A percentile compares a stretch with the other conserved stretches of the same genome.
Conservation (phyloP, 225 moss, liverwort and hornwort genomes). For the Ulota crispa region DNA sequence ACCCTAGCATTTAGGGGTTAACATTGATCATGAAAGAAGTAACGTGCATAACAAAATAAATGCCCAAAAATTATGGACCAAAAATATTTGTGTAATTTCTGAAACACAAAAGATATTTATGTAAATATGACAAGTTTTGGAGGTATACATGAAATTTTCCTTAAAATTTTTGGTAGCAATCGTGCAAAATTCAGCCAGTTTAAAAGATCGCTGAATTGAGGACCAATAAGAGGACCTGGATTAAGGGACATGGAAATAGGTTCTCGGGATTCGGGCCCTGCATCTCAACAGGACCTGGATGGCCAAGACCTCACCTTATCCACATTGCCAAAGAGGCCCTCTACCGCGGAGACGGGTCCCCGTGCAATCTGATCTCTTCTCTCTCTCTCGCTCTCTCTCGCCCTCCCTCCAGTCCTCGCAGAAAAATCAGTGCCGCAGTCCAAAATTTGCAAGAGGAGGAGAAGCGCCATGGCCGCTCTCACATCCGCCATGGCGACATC, state of each 20-base stretch:
- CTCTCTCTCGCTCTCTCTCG: not conserved
- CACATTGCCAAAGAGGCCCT: not conserved
- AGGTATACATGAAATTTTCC: no score
- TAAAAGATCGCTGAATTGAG: no score
- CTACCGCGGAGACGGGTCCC: not conserved
- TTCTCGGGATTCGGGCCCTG: not conserved
- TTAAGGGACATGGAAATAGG: not conserved
- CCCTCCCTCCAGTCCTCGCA: not conserved
- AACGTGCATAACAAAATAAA: no score
- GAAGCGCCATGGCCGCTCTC: constrained; percentile 36
- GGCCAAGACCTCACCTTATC: constrained; percentile 25
- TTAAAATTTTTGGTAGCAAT: no score
- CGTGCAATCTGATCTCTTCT: not conserved
- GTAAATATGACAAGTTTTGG: no score
- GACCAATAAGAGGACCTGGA: not conserved
- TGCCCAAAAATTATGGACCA: no score
- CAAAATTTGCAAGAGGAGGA: not conserved
- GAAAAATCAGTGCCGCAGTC: not conserved
- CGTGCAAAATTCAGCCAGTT: no score
- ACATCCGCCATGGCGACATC: constrained; percentile 34
- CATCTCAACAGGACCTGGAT: constrained; percentile 10
- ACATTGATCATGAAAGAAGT: no score
- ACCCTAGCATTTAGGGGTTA: no score
- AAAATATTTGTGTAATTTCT: no score
- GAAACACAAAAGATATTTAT: no score